Evolutionary conservation across 345 rosid species (phyloP), one percentile per base, ranked within the genome.

Genomic region (Citrus medica): DNA sequence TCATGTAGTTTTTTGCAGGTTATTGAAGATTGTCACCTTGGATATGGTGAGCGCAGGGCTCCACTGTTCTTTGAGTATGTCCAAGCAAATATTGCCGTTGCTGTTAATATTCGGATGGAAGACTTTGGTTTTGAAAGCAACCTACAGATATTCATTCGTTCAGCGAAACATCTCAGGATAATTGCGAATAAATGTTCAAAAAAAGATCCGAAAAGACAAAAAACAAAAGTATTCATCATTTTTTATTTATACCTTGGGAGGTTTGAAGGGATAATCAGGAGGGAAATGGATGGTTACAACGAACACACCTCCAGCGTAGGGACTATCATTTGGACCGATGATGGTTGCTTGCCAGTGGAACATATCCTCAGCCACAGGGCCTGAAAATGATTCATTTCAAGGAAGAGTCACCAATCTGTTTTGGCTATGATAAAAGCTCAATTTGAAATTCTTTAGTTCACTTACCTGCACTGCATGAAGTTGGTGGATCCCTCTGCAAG

Each of bases 261-360:
- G 92, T 77, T 91, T 89, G 74, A 91, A 91, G 46, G 94, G 94
- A 84, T 91, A 91, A 82, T 89, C 94, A 14, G 85, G 86, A 19
- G 92, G 87, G 73, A 91, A 91, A 79, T 91, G 87, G 51, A 91
- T 89, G 33, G 84, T 85, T 12, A 91, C 90, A 21, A 91, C 85
- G 82, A 91, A 91, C 73, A 91, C 91, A 69, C 94, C 94, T 13
- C 92, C 94, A 3, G 92, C 79, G 46, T 91, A 91, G 1, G 94
- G 92, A 79, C 92, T 88, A 4, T 91, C 92, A 53, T 84, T 88
- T 0, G 92, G 94, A 55, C 91, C 94, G 1, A 91, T 88, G 25
- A 91, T 91, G 2, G 91, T 91, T 40, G 94, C 94, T 85, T 91
- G 92, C 94, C 94, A 91, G 19, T 88, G 90, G 76, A 89, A 91